A percentile compares a stretch with the other conserved stretches of the same genome.
Evolutionary conservation across 257 asterid species (phyloP).

Genomic region (Penstemon newberryi): DNA sequence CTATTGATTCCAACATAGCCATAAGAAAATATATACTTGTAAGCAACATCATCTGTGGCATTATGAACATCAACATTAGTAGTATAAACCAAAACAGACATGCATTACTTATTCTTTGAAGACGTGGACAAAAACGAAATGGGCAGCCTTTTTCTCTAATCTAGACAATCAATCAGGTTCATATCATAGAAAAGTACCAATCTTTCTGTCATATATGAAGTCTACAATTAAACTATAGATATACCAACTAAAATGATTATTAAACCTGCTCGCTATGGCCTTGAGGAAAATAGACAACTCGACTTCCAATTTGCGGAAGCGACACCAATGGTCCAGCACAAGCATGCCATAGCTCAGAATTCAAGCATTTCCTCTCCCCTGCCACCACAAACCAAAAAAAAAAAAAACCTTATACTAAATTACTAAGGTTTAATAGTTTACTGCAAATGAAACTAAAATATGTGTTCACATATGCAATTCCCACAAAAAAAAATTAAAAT

Average conservation of each 20-base stretch:
- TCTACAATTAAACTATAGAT: not conserved
- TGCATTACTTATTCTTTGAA: not conserved
- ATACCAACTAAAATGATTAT: not conserved
- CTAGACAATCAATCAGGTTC: not conserved
- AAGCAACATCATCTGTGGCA: not conserved
- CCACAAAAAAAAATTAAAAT: not conserved
- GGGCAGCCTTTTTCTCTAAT: not conserved
- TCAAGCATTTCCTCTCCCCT: constrained; percentile 92
- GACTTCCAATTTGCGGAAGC: constrained; percentile 82
- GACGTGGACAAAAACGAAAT: not conserved
- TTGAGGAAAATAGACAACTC: constrained; percentile 89
- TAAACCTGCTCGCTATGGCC: constrained; percentile 93
- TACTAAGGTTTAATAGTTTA: no score
- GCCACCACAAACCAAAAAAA: constrained; percentile 21
- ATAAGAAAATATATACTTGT: not conserved
- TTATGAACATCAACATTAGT: not conserved
- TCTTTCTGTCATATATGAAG: not conserved
- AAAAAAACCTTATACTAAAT: not conserved
- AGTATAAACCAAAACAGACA: constrained; percentile 1
- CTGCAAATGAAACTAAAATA: not conserved
- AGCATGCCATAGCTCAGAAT: constrained; percentile 97
- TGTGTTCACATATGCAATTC: constrained; percentile 14
- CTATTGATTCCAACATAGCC: not conserved
- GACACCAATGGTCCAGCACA: constrained; percentile 97
- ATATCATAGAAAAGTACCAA: not conserved